Conservation (phyloP, 2,329 filamentous ascomycete genomes). For the Elsinoe necatrix region DNA sequence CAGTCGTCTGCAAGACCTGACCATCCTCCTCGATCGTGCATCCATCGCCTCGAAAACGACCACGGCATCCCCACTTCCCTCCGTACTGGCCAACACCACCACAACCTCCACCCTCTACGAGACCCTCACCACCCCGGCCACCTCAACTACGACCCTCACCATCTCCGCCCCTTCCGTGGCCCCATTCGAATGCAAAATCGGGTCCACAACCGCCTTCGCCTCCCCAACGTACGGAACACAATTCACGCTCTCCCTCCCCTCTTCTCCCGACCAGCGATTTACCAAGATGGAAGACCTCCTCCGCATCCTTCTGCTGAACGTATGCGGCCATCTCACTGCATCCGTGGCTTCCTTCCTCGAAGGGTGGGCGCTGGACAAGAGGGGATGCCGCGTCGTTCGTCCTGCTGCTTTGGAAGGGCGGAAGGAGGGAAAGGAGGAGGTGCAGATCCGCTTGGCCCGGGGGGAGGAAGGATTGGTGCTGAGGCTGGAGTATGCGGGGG, state of each 20-base stretch:
- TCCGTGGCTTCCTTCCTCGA: background rate
- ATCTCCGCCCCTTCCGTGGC: background rate
- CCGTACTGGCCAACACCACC: background rate
- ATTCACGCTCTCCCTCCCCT: background rate
- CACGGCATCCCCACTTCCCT: background rate
- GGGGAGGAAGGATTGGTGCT: background rate
- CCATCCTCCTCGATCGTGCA: constrained; percentile 17
- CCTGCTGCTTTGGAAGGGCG: background rate
- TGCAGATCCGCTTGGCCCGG: background rate
- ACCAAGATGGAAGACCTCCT: background rate
- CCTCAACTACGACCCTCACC: background rate
- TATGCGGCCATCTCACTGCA: background rate
- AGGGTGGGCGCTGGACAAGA: background rate
- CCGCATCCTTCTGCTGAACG: background rate
- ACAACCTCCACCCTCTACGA: background rate
- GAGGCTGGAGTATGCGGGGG: background rate
- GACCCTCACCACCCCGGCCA: background rate
- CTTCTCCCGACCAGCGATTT: background rate
- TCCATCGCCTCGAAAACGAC: constrained; percentile 17
- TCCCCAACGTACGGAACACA: background rate
- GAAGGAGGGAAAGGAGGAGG: background rate
- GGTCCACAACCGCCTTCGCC: background rate
- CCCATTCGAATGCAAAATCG: background rate
- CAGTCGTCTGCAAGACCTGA: constrained; percentile 24
- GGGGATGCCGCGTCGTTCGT: background rate